These are phyloP conservation scores for Lentinula guzmanii DNA, from an alignment of 768 basidiomycete genomes.

Conservation along the genomic window DNA sequence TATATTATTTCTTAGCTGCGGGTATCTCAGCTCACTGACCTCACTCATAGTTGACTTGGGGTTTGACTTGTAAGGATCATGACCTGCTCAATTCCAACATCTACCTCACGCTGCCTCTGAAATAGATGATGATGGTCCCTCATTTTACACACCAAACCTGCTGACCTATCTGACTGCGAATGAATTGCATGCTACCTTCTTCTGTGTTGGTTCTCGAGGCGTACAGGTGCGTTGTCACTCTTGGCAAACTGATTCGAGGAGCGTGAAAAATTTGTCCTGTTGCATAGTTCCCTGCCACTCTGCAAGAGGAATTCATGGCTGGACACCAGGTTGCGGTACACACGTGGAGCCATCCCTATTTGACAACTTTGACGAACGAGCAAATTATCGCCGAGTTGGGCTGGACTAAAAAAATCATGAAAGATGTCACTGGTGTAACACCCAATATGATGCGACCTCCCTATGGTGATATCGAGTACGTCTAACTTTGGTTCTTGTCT, in stretches of 20 bases:
- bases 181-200: conserved; percentile 79
- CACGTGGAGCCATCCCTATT: conserved; percentile 63
- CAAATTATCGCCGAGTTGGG: conserved; percentile 84
- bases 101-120: neutral
- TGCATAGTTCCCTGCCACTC: conserved; percentile 31
- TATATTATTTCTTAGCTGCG: neutral
- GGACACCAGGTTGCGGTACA: conserved; percentile 74
- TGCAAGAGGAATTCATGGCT: conserved; percentile 71
- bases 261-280: neutral
- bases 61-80: conserved; percentile 12
- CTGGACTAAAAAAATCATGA: conserved; percentile 82
- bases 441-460: conserved; percentile 80
- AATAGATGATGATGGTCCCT: conserved; percentile 75
- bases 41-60: conserved; percentile 47
- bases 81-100: neutral
- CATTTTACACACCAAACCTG: conserved; percentile 68
- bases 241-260: neutral
- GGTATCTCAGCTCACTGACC: conserved; percentile 23
- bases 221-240: neutral
- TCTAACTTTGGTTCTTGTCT: conserved; percentile 4
- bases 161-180: conserved; percentile 60
- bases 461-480: conserved; percentile 73
- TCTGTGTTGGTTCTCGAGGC: conserved; percentile 73
- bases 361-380: conserved; percentile 70
- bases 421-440: conserved; percentile 72